Evolutionary conservation across 306 rosid genomes (phyloP).

Genomic region (Cicer arietinum): DNA sequence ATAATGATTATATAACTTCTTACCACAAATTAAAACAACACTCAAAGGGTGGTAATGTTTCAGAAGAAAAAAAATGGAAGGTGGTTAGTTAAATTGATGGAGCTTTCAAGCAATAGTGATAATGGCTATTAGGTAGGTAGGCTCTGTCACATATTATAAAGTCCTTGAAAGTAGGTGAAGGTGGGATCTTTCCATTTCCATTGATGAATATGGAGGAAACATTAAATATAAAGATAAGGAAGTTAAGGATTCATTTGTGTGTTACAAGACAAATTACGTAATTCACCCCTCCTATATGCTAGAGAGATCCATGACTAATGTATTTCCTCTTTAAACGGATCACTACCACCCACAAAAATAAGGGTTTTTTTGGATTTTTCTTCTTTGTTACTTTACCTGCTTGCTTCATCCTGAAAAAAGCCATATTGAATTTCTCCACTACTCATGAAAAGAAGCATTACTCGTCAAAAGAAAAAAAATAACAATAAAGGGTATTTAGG

Average conservation of each 20-base stretch:
- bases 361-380: conserved; percentile 14
- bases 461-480: not conserved
- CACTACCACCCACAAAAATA: conserved; percentile 29
- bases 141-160: conserved; percentile 48
- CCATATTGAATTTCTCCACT: conserved; percentile 44
- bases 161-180: conserved; percentile 64
- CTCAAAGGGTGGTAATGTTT: too few relatives aligned
- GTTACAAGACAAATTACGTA: conserved; percentile 39
- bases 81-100: conserved; percentile 4
- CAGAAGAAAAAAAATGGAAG: too few relatives aligned
- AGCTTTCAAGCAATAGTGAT: conserved; percentile 46
- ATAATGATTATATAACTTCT: too few relatives aligned
- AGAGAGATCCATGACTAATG: not conserved
- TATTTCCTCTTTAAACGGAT: conserved; percentile 26
- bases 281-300: conserved; percentile 33
- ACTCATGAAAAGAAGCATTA: conserved; percentile 29
- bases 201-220: conserved; percentile 42
- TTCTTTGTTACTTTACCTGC: conserved; percentile 45
- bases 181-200: conserved; percentile 54
- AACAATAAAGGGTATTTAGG: conserved; percentile 43
- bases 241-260: not conserved
- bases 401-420: conserved; percentile 49
- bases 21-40: too few relatives aligned
- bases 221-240: conserved; percentile 39
- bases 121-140: conserved; percentile 54